Conservation (phyloP, 805 yeast genomes). For the Dipodascopsis tothii region DNA sequence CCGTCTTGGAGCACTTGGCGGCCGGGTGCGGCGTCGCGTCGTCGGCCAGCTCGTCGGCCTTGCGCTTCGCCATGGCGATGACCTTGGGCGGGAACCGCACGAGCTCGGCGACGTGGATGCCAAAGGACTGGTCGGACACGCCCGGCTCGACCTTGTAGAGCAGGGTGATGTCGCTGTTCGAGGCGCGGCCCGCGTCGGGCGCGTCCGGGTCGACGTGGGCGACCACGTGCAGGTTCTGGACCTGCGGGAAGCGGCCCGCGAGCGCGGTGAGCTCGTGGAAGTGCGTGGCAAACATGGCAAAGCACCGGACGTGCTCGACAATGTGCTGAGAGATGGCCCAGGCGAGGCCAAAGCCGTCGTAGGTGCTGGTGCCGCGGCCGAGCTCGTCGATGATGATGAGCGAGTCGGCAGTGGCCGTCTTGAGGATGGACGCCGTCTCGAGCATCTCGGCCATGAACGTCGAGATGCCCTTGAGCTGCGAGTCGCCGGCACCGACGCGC, state of each 20-base stretch:
- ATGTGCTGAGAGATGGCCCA: conserved; percentile 92
- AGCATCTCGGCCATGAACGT: conserved; percentile 96
- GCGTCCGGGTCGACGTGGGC: conserved; percentile 63
- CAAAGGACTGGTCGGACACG: conserved; percentile 91
- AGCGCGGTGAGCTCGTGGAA: conserved; percentile 90
- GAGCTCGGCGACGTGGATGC: conserved; percentile 94
- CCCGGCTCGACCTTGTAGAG: conserved; percentile 94
- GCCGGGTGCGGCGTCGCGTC: conserved; percentile 36
- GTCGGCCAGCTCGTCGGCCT: conserved; percentile 72
- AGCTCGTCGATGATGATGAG: conserved; percentile 87
- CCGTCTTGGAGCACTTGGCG: conserved; percentile 45
- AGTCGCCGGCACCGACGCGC: conserved; percentile 98
- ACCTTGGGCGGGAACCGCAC: conserved; percentile 89
- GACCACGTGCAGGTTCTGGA: conserved; percentile 81
- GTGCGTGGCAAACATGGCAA: conserved; percentile 91
- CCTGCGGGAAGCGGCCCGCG: conserved; percentile 51
- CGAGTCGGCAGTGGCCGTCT: conserved; percentile 69
- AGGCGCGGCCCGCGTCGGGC: conserved; percentile 26
- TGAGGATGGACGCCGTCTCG: conserved; percentile 81
- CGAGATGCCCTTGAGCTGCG: conserved; percentile 92
- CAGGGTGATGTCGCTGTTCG: conserved; percentile 68
- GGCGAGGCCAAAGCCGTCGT: conserved; percentile 96
- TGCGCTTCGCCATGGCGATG: conserved; percentile 89
- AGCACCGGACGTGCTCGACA: conserved; percentile 61
- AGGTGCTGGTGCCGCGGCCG: conserved; percentile 84